A percentile compares a stretch with the other conserved stretches of the same genome.
Conservation (phyloP, 2,329 filamentous ascomycete genomes). For the Pestalotiopsis sp. region DNA sequence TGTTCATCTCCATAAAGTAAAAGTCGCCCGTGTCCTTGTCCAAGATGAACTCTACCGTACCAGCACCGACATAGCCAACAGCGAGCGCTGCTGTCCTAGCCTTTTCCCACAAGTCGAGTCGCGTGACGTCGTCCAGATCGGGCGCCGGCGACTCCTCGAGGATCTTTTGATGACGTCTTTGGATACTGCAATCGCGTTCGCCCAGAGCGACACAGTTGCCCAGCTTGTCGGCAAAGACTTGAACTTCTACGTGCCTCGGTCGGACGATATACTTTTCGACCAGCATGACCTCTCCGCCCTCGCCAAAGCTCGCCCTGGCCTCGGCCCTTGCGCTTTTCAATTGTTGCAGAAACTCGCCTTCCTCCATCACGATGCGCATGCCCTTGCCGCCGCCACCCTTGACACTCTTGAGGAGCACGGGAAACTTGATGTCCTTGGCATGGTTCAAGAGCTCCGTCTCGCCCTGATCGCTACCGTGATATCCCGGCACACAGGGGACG, state of each 20-base stretch:
- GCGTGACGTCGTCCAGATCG: slow-evolving; percentile 58
- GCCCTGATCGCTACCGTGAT: slow-evolving; percentile 86
- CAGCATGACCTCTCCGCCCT: slow-evolving; percentile 77
- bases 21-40: slow-evolving; percentile 82
- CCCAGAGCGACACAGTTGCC: slow-evolving; percentile 83
- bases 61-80: slow-evolving; percentile 85
- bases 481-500: slow-evolving; percentile 94
- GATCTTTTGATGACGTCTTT: slow-evolving; percentile 87
- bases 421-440: slow-evolving; percentile 71
- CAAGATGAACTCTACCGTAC: slow-evolving; percentile 89
- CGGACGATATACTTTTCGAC: slow-evolving; percentile 82
- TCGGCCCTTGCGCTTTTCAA: slow-evolving; percentile 75
- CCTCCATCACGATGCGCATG: slow-evolving; percentile 72
- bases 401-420: slow-evolving; percentile 79
- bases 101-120: slow-evolving; percentile 68
- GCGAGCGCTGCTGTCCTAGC: slow-evolving; percentile 69
- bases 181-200: slow-evolving; percentile 86
- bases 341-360: slow-evolving; percentile 71
- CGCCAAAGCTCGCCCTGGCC: slow-evolving; percentile 79
- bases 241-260: slow-evolving; percentile 85
- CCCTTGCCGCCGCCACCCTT: slow-evolving; percentile 84
- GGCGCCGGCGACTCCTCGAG: slow-evolving; percentile 88
- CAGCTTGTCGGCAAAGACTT: slow-evolving; percentile 83
- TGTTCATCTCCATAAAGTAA: slow-evolving; percentile 85
- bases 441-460: slow-evolving; percentile 62